Evolutionary conservation across 345 rosid species (phyloP), one percentile per base, ranked within the genome.

Genomic region (Eucalyptus regnans): DNA sequence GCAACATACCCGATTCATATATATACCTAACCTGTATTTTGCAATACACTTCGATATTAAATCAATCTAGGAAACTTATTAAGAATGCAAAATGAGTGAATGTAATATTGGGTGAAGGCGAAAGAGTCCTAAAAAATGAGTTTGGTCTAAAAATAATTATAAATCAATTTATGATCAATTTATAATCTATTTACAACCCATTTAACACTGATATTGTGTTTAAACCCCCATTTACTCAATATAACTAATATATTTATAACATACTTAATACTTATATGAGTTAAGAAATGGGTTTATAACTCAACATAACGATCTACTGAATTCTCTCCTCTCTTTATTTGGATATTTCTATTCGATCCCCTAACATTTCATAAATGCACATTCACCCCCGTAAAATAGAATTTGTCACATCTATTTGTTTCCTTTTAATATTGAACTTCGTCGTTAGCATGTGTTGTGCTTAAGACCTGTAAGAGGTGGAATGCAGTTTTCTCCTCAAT

Each of bases 11-110:
- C 4, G 56, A 51, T 51, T 51, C 8, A 51, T 51, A 51, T 8
- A 5, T 52, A 18, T 52, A 52, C 23, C 0, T 0, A 18, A 52
- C 25, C 1, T 18, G 0, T 7, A 18, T 52, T 52, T 20, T 18
- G 4, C 10, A 52, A 52, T 3, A 52, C 4, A 52, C 10, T 52
- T 52, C 0, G 9, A 52, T 52, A 52, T 7, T 52, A 7, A 18
- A 52, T 8, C 0, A 18, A 52, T 52, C 5, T 52, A 18, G 10
- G 1, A 52, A 52, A 52, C 23, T 52, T 52, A 18, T 18, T 1
- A 2, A 3, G 25, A 52, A 18, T 52, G 25, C 5, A 52, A 0
- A 52, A 52, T 52, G 2, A 52, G 1, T 52, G 10, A 52, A 4
- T 18, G 58, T 4, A 18, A 52, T 1, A 18, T 7, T 7, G 10